phyloP scores from a whole-genome alignment of 164 flowering plant genomes.

The Sextonia rubra region DNA sequence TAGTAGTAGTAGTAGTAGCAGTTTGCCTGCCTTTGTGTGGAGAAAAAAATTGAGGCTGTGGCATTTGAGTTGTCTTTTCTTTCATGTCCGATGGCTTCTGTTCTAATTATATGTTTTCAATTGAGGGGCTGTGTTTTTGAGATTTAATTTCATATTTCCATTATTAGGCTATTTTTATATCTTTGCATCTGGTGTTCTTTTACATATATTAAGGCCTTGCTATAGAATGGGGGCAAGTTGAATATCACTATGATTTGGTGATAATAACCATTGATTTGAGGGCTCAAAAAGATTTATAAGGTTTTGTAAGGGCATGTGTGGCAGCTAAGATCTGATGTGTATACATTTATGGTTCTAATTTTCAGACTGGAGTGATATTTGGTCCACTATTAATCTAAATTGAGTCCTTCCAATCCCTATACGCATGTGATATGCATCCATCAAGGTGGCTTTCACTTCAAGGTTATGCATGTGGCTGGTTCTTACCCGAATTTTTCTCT shows the following conservation, averaged over 20 bases:
- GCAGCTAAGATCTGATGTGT: neutral
- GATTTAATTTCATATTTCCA: neutral
- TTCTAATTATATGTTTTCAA: neutral
- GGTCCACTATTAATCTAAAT: neutral
- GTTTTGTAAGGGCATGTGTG: neutral
- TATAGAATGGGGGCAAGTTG: neutral
- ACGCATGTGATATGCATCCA: no score
- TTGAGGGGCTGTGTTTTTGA: neutral
- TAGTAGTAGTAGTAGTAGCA: no score
- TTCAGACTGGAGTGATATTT: neutral
- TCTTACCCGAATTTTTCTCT: no score
- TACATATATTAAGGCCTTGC: neutral
- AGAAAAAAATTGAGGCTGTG: neutral
- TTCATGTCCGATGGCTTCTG: slow-evolving; percentile 2
- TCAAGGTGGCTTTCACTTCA: no score
- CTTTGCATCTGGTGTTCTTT: neutral
- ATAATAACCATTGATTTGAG: no score
- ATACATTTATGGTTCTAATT: neutral
- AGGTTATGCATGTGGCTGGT: no score
- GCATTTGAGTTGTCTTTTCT: neutral
- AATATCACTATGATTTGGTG: neutral
- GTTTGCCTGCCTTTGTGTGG: slow-evolving; percentile 9
- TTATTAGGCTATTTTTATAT: neutral
- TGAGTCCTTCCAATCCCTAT: neutral
- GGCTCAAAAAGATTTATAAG: no score